Evolutionary conservation across 1,284 basidiomycete species (phyloP), one percentile per base, ranked within the genome.

Genomic region (Cryptococcus depauperatus): DNA sequence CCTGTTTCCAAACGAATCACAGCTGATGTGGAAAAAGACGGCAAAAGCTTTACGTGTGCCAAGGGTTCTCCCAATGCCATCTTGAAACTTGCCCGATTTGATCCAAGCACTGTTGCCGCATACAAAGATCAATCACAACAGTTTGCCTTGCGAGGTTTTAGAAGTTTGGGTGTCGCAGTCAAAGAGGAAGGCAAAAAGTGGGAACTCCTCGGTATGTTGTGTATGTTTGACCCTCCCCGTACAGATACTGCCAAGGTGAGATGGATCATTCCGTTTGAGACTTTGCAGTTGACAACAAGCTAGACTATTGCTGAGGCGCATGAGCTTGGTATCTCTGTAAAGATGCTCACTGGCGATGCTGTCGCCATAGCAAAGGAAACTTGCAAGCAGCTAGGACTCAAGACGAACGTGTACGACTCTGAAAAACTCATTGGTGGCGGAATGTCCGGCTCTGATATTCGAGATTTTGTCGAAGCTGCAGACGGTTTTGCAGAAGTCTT

Each of bases 261-360:
- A n/a, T n/a, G n/a, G n/a, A n/a, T n/a, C n/a, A n/a, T n/a, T 18
- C 13, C 21, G 41, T 23, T 3, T 41, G 25, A n/a, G 9, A 8
- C 8, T 18, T 33, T 14, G 18, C 7, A 8, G n/a, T 25, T 14
- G 16, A n/a, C 16, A 29, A 14, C 4, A 19, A 7, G 21, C 37
- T 25, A 73, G 53, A 78, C 77, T 30, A 76, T 78, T 53, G 69
- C 67, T 27, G 77, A 78, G 62, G 77, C 76, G 21, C 66, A 71
- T 51, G 67, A 73, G 11, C 72, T 79, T 33, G 77, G 77, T 51
- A 73, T 78, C 47, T 60, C 68, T 39, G 73, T 79, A 51, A 78
- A 79, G 72, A 78, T 78, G 77, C 70, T 78, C 44, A 78, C 77
- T 34, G 77, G 77, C 54, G 77, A 78, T 59, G 77, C 76, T 49